Evolutionary conservation across 306 rosid species (phyloP).

Genomic region (Nissolia schottii): DNA sequence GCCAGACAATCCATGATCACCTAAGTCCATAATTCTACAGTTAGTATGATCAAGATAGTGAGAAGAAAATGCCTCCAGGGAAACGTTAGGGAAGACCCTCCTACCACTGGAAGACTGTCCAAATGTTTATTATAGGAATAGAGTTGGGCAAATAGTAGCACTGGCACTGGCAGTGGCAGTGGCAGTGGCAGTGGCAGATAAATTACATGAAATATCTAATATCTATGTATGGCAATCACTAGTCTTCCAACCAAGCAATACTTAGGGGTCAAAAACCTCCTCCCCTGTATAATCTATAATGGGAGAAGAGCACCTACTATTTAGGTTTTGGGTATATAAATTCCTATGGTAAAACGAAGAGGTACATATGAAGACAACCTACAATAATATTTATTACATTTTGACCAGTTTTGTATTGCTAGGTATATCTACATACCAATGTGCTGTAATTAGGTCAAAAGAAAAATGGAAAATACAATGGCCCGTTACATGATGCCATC

Average conservation of each 20-base stretch:
- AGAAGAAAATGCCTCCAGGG: too few species aligned
- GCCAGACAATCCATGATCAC: too few species aligned
- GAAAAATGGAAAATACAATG: not conserved
- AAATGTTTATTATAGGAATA: too few species aligned
- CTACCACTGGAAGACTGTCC: too few species aligned
- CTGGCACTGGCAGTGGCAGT: too few species aligned
- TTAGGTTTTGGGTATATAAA: not conserved
- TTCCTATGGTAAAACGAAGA: not conserved
- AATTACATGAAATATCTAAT: not conserved
- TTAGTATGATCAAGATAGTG: too few species aligned
- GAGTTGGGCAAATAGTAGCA: too few species aligned
- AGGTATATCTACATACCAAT: conserved; percentile 34
- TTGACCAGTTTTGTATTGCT: conserved; percentile 28
- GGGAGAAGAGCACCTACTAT: not conserved
- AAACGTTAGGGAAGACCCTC: too few species aligned
- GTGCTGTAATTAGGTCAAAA: conserved; percentile 26
- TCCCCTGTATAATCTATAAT: not conserved
- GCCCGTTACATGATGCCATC: conserved; percentile 13
- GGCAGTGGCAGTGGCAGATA: too few species aligned
- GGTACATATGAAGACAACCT: not conserved
- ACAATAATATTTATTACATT: conserved; percentile 23
- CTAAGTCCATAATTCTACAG: too few species aligned
- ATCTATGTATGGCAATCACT: not conserved
- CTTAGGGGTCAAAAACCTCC: conserved; percentile 1
- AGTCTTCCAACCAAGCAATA: not conserved